Conservation (phyloP, 2,329 filamentous ascomycete genomes). For the Pestalotiopsis sp. region DNA sequence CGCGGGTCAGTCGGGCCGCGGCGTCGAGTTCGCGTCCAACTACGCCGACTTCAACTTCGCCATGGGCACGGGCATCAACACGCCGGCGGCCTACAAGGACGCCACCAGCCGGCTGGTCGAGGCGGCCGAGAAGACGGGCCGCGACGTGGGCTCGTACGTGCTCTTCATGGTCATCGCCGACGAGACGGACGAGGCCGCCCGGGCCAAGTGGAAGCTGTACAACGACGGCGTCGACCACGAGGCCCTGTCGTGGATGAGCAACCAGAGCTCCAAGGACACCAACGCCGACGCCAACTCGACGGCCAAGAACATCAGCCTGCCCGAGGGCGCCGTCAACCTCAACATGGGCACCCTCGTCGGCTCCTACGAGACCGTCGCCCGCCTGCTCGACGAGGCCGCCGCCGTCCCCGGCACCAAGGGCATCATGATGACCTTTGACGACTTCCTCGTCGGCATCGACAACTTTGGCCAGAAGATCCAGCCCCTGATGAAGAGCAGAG, state of each 20-base stretch:
- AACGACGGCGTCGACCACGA: constrained; percentile 33
- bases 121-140: constrained; percentile 27
- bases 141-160: constrained; percentile 35
- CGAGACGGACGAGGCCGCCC: constrained; percentile 31
- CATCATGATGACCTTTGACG: constrained; percentile 36
- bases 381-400: constrained; percentile 34
- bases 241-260: constrained; percentile 34
- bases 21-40: constrained; percentile 33
- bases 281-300: constrained; percentile 32
- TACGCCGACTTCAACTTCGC: constrained; percentile 36
- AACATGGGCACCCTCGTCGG: constrained; percentile 33
- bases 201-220: constrained; percentile 34
- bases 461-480: constrained; percentile 35
- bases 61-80: constrained; percentile 33
- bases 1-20: constrained; percentile 34
- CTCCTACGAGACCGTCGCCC: constrained; percentile 29
- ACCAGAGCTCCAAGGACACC: constrained; percentile 32
- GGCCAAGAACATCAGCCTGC: constrained; percentile 26
- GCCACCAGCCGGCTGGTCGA: constrained; percentile 30
- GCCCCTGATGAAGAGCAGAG: constrained; percentile 34
- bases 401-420: constrained; percentile 33
- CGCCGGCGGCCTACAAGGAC: constrained; percentile 27
- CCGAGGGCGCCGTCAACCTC: constrained; percentile 33
- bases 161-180: constrained; percentile 36
- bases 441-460: constrained; percentile 32